Percentiles rank a stretch among this genome's conserved stretches.
Evolutionary conservation across 2,329 filamentous ascomycete species (phyloP).

Genomic region (Arthrobotrys sphaeroides): DNA sequence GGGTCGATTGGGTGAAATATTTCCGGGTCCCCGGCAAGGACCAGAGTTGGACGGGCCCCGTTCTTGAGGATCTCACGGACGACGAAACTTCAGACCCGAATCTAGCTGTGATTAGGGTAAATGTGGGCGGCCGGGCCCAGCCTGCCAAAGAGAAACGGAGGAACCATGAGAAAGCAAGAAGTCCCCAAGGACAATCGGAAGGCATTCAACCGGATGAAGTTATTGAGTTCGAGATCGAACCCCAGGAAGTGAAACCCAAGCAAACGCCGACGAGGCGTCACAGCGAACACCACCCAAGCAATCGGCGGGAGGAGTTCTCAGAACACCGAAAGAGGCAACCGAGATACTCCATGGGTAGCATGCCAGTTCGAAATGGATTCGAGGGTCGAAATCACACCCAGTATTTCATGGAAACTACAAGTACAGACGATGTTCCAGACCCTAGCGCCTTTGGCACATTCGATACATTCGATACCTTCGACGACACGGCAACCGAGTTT

Average conservation of each 20-base stretch:
- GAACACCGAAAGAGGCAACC: conserved; percentile 30
- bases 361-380: conserved; percentile 11
- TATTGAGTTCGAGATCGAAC: conserved; percentile 27
- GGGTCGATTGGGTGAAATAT: not conserved
- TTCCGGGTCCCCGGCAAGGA: conserved; percentile 37
- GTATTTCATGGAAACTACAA: conserved; percentile 53
- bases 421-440: conserved; percentile 38
- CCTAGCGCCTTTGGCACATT: conserved; percentile 28
- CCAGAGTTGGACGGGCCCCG: conserved; percentile 38
- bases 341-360: conserved; percentile 31
- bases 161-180: not conserved
- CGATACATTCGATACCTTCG: conserved; percentile 18
- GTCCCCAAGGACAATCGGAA: conserved; percentile 1
- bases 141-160: not conserved
- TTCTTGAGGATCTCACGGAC: conserved; percentile 11
- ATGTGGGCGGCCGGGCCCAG: not conserved
- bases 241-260: not conserved
- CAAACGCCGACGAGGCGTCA: conserved; percentile 12
- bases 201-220: conserved; percentile 51
- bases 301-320: conserved; percentile 6
- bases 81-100: conserved; percentile 24
- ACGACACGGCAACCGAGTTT: conserved; percentile 41
- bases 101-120: conserved; percentile 18
- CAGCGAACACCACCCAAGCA: conserved; percentile 7
- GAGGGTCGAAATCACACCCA: conserved; percentile 23